Percentiles rank a stretch among this genome's conserved stretches.
These are phyloP conservation scores for Zygosaccharomyces siamensis DNA, from an alignment of 805 yeast genomes.

Conservation along the genomic window DNA sequence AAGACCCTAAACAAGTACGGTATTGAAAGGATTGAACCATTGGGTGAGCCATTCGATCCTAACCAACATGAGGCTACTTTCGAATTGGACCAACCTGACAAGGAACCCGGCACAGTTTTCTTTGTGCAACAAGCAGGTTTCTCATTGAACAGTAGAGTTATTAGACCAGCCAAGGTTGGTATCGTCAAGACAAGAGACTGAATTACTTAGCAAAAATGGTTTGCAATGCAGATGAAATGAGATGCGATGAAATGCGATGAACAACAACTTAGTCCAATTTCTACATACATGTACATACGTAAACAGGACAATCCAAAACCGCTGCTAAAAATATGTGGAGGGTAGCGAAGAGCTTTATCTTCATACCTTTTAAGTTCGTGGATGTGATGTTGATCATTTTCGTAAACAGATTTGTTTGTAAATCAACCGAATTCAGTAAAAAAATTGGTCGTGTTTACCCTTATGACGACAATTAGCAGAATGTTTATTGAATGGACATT, in stretches of 20 bases:
- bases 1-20: conserved; percentile 81
- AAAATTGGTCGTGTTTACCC: neutral
- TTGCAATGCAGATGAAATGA: neutral
- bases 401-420: neutral
- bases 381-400: neutral
- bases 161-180: conserved; percentile 95
- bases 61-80: conserved; percentile 90
- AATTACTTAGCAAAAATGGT: neutral
- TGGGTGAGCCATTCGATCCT: conserved; percentile 85
- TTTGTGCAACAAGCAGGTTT: conserved; percentile 90
- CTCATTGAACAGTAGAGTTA: conserved; percentile 77
- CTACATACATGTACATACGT: neutral
- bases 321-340: neutral
- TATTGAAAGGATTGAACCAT: conserved; percentile 70
- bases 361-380: neutral
- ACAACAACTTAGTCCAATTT: neutral
- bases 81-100: conserved; percentile 78
- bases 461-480: neutral
- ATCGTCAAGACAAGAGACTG: conserved; percentile 55
- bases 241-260: conserved; percentile 3
- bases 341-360: neutral
- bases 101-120: conserved; percentile 89
- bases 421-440: neutral
- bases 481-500: neutral
- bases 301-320: neutral